Percentiles rank a stretch among this genome's conserved stretches.
Conservation (phyloP, 805 yeast species). For the Myxozyma mucilagina region DNA sequence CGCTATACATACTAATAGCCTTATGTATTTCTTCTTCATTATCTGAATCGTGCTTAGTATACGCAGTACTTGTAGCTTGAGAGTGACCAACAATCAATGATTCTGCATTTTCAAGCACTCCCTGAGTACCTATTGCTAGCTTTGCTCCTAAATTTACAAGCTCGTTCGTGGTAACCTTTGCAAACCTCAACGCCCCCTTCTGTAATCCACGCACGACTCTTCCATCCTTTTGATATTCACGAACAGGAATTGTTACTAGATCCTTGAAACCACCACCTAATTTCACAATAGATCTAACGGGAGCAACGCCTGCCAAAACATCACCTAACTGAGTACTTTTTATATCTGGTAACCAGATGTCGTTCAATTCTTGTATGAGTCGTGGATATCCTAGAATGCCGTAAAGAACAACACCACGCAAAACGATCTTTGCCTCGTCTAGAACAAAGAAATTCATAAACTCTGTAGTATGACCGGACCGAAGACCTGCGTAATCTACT, state of each 20-base stretch:
- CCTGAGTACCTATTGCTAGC: constrained; percentile 85
- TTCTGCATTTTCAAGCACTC: constrained; percentile 75
- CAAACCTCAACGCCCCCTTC: constrained; percentile 71
- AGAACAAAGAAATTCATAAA: constrained; percentile 84
- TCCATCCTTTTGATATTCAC: constrained; percentile 74
- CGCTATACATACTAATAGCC: constrained; percentile 71
- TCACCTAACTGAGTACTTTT: constrained; percentile 77
- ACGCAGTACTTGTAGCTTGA: constrained; percentile 14
- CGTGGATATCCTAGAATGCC: constrained; percentile 77
- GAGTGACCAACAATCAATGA: constrained; percentile 66
- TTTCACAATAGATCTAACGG: constrained; percentile 72
- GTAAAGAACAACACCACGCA: constrained; percentile 62
- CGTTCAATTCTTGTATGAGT: constrained; percentile 56
- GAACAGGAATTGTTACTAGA: constrained; percentile 68
- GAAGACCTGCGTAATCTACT: constrained; percentile 77
- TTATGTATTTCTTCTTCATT: constrained; percentile 43
- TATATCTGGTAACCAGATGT: constrained; percentile 87
- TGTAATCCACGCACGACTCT: constrained; percentile 67
- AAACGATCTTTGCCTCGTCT: constrained; percentile 75
- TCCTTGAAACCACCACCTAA: constrained; percentile 78
- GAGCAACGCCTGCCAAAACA: constrained; percentile 79
- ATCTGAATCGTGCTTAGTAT: constrained; percentile 33
- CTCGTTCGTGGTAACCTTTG: constrained; percentile 78
- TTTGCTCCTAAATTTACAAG: constrained; percentile 78
- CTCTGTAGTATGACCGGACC: constrained; percentile 85